Evolutionary conservation across 176 grass and related monocot species (phyloP), one percentile per base, ranked within the genome.

Genomic region (Typha latifolia): DNA sequence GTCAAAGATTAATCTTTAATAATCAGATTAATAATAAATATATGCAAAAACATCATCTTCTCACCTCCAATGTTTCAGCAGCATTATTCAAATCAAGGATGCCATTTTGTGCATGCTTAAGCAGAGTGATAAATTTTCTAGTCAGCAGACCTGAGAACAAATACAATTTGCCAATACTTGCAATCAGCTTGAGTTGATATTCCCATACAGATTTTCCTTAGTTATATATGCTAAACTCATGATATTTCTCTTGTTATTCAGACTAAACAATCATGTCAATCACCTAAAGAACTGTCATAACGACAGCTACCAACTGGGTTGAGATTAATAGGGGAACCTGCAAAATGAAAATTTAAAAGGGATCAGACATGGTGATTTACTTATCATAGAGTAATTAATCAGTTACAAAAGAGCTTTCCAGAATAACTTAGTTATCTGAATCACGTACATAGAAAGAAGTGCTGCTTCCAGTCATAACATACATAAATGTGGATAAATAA

Each of bases 261-360:
- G 20, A 21, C 53, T 59, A 21, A 8, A 19, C 18, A 59, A 22
- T 21, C 52, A 14, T 80, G 62, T 61, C 21, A 49, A 72, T 88
- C 74, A 96, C 93, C 93, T 86, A 96, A 77, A 64, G 93, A 96
- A 81, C 79, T 91, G 51, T 96, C 93, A 69, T 76, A 82, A 16
- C 88, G 85, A 32, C 75, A 86, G 75, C 78, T 63, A 82, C 76
- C 67, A 76, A 73, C 77, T 48, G 88, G 78, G 80, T 82, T 91
- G 56, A 74, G 67, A 82, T 80, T 82, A 80, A 84, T 91, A 64
- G 68, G 80, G 63, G 79, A 90, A 74, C 74, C 87, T 87, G 79
- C 47, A 70, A 57, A 3, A 43, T 10, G 9, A 43, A 43, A 43
- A 10, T 9, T 8, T 10, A 43, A 43, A 9, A 43, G 37, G 37